Conservation (phyloP, 1,139 yeast species). For the Geotrichum histeridarum region DNA sequence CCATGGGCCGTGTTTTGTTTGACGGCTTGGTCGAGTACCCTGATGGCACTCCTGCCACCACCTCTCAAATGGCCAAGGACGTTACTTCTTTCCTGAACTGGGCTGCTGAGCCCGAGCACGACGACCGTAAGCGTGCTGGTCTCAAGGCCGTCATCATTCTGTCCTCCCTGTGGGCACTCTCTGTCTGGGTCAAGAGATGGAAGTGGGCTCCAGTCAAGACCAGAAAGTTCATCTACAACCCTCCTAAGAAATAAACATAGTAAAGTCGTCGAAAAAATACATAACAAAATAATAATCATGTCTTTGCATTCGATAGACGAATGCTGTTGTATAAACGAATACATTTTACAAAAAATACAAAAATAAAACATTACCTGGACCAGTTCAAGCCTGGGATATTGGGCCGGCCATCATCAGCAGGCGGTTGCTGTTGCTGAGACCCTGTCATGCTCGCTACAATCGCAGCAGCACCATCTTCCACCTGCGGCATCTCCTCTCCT, state of each 20-base stretch:
- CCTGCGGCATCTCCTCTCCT: slow-evolving; percentile 1
- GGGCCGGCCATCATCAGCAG: background rate
- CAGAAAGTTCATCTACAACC: slow-evolving; percentile 90
- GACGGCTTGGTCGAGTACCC: slow-evolving; percentile 97
- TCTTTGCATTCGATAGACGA: background rate
- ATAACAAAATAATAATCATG: background rate
- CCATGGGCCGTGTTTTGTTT: slow-evolving; percentile 97
- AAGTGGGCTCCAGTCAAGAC: slow-evolving; percentile 96
- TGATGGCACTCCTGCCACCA: slow-evolving; percentile 97
- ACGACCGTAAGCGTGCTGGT: slow-evolving; percentile 96
- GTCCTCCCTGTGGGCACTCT: slow-evolving; percentile 72
- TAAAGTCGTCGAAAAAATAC: background rate
- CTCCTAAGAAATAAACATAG: slow-evolving; percentile 41
- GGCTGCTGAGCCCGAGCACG: slow-evolving; percentile 99
- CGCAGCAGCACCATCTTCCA: slow-evolving; percentile 5
- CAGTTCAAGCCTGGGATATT: slow-evolving; percentile 16
- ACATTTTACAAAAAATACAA: background rate
- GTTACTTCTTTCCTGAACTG: slow-evolving; percentile 93
- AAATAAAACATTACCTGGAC: slow-evolving; percentile 1
- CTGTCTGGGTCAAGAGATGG: slow-evolving; percentile 95
- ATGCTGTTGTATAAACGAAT: background rate
- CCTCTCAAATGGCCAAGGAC: slow-evolving; percentile 99
- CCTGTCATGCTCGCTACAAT: slow-evolving; percentile 1
- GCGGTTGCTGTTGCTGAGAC: background rate
- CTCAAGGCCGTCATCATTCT: slow-evolving; percentile 81